Percentiles rank a stretch among this genome's conserved stretches.
Evolutionary conservation across 306 rosid genomes (phyloP).

Genomic region (Acacia crassicarpa): DNA sequence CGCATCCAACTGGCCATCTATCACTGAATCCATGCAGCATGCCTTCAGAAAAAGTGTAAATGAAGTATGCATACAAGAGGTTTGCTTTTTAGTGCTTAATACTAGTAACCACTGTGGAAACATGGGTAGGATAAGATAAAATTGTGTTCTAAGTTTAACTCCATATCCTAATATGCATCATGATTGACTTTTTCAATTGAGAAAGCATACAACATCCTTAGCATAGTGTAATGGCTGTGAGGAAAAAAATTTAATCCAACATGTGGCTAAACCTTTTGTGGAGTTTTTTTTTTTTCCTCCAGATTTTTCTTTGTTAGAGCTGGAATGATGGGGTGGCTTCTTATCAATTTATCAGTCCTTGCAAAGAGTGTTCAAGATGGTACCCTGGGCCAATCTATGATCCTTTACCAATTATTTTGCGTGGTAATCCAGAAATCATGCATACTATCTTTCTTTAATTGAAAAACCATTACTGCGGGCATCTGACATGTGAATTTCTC

Average conservation of each 20-base stretch:
- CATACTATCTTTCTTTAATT: constrained; percentile 9
- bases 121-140: neutral
- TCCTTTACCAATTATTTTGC: constrained; percentile 82
- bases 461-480: neutral
- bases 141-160: neutral
- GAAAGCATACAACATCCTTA: constrained; percentile 4
- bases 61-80: neutral
- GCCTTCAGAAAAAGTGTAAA: neutral
- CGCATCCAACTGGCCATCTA: neutral
- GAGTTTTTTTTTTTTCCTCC: constrained; percentile 37
- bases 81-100: neutral
- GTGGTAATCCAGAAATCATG: constrained; percentile 56
- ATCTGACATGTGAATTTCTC: constrained; percentile 22
- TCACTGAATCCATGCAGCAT: neutral
- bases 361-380: constrained; percentile 67
- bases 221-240: constrained; percentile 19
- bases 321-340: constrained; percentile 98
- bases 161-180: constrained; percentile 6
- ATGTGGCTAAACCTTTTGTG: constrained; percentile 11
- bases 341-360: constrained; percentile 79
- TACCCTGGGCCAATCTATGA: constrained; percentile 69
- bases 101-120: constrained; percentile 4
- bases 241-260: constrained; percentile 24
- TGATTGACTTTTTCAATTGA: constrained; percentile 12
- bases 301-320: constrained; percentile 98